A percentile compares a stretch with the other conserved stretches of the same genome.
phyloP scores from a whole-genome alignment of 225 moss, liverwort and hornwort genomes.

The Pseudisothecium myosuroides region DNA sequence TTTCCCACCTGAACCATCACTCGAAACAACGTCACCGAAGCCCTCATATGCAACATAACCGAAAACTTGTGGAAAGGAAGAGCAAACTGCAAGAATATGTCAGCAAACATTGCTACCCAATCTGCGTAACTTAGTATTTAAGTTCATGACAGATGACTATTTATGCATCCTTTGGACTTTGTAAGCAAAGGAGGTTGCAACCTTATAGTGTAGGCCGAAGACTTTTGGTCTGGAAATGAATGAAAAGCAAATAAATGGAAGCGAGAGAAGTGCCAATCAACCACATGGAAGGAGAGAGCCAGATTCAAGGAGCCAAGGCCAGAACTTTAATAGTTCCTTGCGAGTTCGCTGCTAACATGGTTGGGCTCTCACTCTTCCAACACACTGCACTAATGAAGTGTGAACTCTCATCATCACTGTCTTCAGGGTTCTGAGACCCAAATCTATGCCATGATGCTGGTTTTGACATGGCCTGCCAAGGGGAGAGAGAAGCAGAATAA shows the following conservation, averaged over 20 bases:
- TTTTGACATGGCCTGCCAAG: slow-evolving; percentile 32
- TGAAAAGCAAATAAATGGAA: neutral
- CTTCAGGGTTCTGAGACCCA: slow-evolving; percentile 26
- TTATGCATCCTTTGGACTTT: no score
- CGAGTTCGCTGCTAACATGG: slow-evolving; percentile 93
- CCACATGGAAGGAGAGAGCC: neutral
- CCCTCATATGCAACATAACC: neutral
- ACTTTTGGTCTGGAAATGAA: neutral
- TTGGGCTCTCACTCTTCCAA: slow-evolving; percentile 97
- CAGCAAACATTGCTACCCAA: neutral
- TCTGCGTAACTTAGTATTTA: neutral
- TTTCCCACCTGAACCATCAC: neutral
- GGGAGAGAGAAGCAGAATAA: neutral
- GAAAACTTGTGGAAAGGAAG: neutral
- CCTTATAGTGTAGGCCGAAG: neutral
- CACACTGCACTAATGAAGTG: slow-evolving; percentile 93
- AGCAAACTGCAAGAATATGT: neutral
- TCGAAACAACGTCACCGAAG: neutral
- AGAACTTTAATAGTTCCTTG: slow-evolving; percentile 94
- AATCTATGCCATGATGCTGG: slow-evolving; percentile 37
- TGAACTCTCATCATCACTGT: slow-evolving; percentile 29
- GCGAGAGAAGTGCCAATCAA: neutral
- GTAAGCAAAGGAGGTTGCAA: neutral
- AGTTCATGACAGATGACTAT: neutral
- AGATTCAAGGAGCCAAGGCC: slow-evolving; percentile 62